Conservation (phyloP, 2,329 filamentous ascomycete genomes). For the Exophiala lecanii-corni region DNA sequence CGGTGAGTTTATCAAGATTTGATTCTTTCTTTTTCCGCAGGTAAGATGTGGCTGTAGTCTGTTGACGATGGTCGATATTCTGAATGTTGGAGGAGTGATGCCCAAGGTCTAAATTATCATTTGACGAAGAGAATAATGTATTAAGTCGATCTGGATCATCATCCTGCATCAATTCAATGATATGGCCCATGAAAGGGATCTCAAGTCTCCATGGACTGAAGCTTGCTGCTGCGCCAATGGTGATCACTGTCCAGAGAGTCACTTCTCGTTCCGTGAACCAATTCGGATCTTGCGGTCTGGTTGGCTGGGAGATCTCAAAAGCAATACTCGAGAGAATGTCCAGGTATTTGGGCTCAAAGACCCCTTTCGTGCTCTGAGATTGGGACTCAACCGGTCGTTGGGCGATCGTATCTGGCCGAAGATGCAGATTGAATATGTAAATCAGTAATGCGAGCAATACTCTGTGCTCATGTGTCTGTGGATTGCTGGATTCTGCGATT, state of each 20-base stretch:
- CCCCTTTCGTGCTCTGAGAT: not conserved
- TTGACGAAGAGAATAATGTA: not conserved
- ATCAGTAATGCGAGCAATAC: slow-evolving; percentile 15
- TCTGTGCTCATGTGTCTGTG: slow-evolving; percentile 5
- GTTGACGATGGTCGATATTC: too few relatives aligned
- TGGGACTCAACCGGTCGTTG: not conserved
- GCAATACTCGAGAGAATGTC: slow-evolving; percentile 13
- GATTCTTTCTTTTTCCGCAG: not conserved
- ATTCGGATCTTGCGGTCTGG: slow-evolving; percentile 1
- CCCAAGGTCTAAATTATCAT: not conserved
- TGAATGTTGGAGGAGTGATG: too few relatives aligned
- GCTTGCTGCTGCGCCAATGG: slow-evolving; percentile 13
- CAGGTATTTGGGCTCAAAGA: too few relatives aligned
- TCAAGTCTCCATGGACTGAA: slow-evolving; percentile 17
- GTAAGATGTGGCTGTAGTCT: not conserved
- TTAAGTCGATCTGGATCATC: slow-evolving; percentile 2
- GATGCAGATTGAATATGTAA: slow-evolving; percentile 20
- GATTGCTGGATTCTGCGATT: slow-evolving; percentile 7
- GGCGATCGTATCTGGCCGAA: not conserved
- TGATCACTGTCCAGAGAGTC: slow-evolving; percentile 17
- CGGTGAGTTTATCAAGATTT: slow-evolving; percentile 15
- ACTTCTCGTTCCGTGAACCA: slow-evolving; percentile 16
- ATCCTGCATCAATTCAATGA: slow-evolving; percentile 18
- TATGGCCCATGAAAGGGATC: slow-evolving; percentile 21
- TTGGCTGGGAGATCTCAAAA: slow-evolving; percentile 11